Evolutionary conservation across 345 rosid genomes (phyloP).

Genomic region (Salix exigua): DNA sequence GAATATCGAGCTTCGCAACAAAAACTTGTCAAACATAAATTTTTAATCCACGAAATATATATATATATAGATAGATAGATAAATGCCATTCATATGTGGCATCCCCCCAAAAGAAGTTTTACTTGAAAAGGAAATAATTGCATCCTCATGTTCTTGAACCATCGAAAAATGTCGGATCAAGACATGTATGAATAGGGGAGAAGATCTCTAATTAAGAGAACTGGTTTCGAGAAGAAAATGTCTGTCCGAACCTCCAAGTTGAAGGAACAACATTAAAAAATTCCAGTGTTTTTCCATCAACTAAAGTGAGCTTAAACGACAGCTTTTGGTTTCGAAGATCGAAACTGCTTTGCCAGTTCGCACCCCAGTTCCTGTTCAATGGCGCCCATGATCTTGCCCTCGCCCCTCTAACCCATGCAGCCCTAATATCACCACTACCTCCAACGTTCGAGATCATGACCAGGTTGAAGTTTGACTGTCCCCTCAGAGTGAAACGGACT

Average conservation of each 20-base stretch:
- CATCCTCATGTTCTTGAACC: conserved; percentile 9
- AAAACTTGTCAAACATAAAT: too few species aligned
- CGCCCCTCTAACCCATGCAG: conserved; percentile 66
- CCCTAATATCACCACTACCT: conserved; percentile 58
- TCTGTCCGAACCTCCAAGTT: conserved; percentile 72
- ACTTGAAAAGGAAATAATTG: too few species aligned
- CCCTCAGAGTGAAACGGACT: conserved; percentile 70
- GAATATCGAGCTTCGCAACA: too few species aligned
- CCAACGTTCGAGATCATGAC: conserved; percentile 76
- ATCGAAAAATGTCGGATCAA: conserved; percentile 13
- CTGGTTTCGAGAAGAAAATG: conserved; percentile 57
- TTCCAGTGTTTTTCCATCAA: conserved; percentile 41
- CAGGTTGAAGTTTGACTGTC: conserved; percentile 67
- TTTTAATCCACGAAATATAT: too few species aligned
- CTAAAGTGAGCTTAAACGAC: conserved; percentile 58
- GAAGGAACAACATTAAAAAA: conserved; percentile 61
- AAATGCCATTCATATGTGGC: too few species aligned
- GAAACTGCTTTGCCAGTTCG: conserved; percentile 64
- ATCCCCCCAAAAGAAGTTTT: too few species aligned
- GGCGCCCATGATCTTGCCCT: conserved; percentile 48
- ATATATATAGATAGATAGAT: too few species aligned
- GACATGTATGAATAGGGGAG: background rate
- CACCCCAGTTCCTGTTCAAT: conserved; percentile 74
- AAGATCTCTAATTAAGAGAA: conserved; percentile 23
- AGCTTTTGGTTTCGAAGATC: conserved; percentile 53